Evolutionary conservation across 768 basidiomycete species (phyloP).

Genomic region (Collybia sp.): DNA sequence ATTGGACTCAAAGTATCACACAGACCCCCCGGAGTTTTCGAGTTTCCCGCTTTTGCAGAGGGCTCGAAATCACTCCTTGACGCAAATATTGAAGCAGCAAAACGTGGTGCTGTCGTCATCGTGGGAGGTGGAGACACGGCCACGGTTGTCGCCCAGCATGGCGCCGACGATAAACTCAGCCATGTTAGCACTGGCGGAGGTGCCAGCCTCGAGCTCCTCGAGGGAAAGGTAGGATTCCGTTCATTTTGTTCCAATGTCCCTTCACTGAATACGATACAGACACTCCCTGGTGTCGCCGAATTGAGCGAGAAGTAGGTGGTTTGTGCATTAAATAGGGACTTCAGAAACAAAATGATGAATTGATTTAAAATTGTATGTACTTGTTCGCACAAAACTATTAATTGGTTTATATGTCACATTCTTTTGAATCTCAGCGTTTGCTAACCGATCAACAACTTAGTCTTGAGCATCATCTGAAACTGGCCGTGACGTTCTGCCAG

Average conservation of each 20-base stretch:
- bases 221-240: slow-evolving; percentile 77
- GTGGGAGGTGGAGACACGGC: slow-evolving; percentile 96
- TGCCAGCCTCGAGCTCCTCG: slow-evolving; percentile 90
- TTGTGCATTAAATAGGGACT: slow-evolving; percentile 5
- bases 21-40: slow-evolving; percentile 97
- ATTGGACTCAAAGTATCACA: background rate
- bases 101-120: slow-evolving; percentile 86
- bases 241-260: background rate
- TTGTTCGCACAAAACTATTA: background rate
- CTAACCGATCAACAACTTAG: background rate
- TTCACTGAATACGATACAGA: slow-evolving; percentile 34
- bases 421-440: background rate
- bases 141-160: slow-evolving; percentile 88
- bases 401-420: background rate
- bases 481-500: background rate
- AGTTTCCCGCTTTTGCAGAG: slow-evolving; percentile 86
- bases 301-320: slow-evolving; percentile 63
- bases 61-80: slow-evolving; percentile 85
- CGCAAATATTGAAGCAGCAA: slow-evolving; percentile 81
- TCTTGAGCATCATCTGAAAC: too few species aligned
- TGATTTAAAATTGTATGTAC: background rate
- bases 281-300: slow-evolving; percentile 87
- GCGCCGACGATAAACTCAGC: slow-evolving; percentile 82
- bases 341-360: background rate
- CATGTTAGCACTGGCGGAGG: slow-evolving; percentile 97